Conservation (phyloP, 805 yeast species). For the Maudiozyma bulderi region DNA sequence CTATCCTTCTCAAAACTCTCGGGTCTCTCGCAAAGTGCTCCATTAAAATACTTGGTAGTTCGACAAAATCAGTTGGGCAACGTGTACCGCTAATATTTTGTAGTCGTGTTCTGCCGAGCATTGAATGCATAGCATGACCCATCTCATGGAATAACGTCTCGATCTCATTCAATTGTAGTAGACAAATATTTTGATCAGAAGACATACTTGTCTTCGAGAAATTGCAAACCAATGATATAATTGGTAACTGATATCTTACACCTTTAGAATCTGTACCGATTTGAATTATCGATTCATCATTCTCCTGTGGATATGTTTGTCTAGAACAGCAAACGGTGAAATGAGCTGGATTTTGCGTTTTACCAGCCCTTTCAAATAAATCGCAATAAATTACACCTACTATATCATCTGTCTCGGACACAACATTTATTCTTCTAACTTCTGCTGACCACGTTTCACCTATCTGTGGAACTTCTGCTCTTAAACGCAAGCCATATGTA, state of each 20-base stretch:
- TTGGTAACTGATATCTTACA: slow-evolving; percentile 68
- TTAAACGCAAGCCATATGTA: slow-evolving; percentile 69
- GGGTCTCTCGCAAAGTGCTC: slow-evolving; percentile 83
- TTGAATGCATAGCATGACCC: slow-evolving; percentile 98
- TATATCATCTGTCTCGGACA: slow-evolving; percentile 50
- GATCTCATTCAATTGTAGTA: slow-evolving; percentile 66
- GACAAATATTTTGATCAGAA: slow-evolving; percentile 36
- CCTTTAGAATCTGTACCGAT: slow-evolving; percentile 31
- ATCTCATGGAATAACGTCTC: slow-evolving; percentile 95
- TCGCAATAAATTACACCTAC: slow-evolving; percentile 85
- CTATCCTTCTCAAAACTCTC: slow-evolving; percentile 62
- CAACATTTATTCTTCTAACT: slow-evolving; percentile 73
- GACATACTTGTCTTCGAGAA: slow-evolving; percentile 39
- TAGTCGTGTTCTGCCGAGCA: slow-evolving; percentile 82
- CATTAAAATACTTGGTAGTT: slow-evolving; percentile 92
- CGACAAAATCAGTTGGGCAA: slow-evolving; percentile 94
- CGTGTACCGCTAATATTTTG: slow-evolving; percentile 94
- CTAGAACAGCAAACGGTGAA: slow-evolving; percentile 94
- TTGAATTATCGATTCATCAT: slow-evolving; percentile 30
- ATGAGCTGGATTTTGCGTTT: slow-evolving; percentile 84
- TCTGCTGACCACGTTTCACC: slow-evolving; percentile 89
- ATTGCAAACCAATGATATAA: slow-evolving; percentile 81
- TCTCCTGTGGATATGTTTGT: slow-evolving; percentile 50
- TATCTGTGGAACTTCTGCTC: slow-evolving; percentile 47
- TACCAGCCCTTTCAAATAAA: slow-evolving; percentile 66